Evolutionary conservation across 1,139 yeast genomes (phyloP).

Genomic region (Geotrichum klebahnii): DNA sequence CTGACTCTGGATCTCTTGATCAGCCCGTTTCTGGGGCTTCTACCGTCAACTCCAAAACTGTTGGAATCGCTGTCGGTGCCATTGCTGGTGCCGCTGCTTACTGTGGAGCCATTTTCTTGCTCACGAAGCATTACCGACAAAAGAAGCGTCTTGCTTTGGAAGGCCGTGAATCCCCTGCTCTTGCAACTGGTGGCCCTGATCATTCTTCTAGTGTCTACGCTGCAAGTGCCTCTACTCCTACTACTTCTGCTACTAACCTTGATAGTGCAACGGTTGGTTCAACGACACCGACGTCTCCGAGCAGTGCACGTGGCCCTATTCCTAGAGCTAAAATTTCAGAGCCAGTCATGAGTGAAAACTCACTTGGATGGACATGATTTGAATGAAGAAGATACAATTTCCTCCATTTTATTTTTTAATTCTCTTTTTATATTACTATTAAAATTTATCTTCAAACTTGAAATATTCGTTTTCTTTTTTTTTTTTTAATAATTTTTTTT

Average conservation of each 20-base stretch:
- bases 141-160: constrained; percentile 24
- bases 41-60: constrained; percentile 34
- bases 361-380: constrained; percentile 41
- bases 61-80: constrained; percentile 42
- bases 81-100: constrained; percentile 40
- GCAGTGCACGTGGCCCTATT: constrained; percentile 22
- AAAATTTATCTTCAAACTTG: too few species aligned
- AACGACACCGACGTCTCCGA: constrained; percentile 13
- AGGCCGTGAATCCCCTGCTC: constrained; percentile 18
- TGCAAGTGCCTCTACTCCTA: too few species aligned
- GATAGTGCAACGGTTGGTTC: neutral
- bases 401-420: too few species aligned
- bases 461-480: too few species aligned
- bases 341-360: constrained; percentile 43
- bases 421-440: too few species aligned
- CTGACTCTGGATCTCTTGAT: constrained; percentile 38
- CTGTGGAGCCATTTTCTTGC: constrained; percentile 39
- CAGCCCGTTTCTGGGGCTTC: constrained; percentile 30
- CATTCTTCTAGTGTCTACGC: neutral
- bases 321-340: constrained; percentile 39
- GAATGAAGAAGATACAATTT: too few species aligned
- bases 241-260: too few species aligned
- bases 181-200: constrained; percentile 21
- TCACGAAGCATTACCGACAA: constrained; percentile 35
- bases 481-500: too few species aligned